Conservation (phyloP, 164 flowering plant species). For the Protea cynaroides region DNA sequence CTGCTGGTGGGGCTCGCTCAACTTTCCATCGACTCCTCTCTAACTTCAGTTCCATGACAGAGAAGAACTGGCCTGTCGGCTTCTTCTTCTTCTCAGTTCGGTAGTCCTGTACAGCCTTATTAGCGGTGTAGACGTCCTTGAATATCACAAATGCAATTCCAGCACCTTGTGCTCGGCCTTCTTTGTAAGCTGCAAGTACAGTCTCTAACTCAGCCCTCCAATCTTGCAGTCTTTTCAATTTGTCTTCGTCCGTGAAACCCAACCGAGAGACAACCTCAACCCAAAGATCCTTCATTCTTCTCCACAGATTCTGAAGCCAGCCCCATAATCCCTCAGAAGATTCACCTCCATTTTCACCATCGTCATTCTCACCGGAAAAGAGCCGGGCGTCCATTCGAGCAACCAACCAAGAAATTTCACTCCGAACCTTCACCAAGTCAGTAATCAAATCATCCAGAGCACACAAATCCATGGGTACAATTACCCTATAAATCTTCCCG, state of each 20-base stretch:
- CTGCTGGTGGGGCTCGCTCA: constrained; percentile 86
- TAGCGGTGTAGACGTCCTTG: constrained; percentile 85
- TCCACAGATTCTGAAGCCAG: constrained; percentile 26
- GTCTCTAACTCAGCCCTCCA: constrained; percentile 67
- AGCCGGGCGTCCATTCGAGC: constrained; percentile 61
- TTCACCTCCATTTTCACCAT: constrained; percentile 21
- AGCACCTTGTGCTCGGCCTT: constrained; percentile 85
- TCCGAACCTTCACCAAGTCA: constrained; percentile 69
- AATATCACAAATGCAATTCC: constrained; percentile 95
- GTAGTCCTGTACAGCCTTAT: constrained; percentile 91
- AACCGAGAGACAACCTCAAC: constrained; percentile 26
- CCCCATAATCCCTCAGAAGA: constrained; percentile 29
- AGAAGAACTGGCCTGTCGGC: constrained; percentile 77
- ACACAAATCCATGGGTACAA: constrained; percentile 89
- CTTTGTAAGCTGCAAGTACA: constrained; percentile 66
- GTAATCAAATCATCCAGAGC: constrained; percentile 76
- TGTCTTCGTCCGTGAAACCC: constrained; percentile 79
- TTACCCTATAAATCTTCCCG: constrained; percentile 78
- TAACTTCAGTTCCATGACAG: constrained; percentile 72
- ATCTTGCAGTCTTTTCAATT: constrained; percentile 66
- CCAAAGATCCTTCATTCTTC: constrained; percentile 39
- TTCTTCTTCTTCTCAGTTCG: constrained; percentile 69
- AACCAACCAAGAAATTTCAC: constrained; percentile 74
- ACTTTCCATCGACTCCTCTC: constrained; percentile 94
- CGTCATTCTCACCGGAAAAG: constrained; percentile 30